Evolutionary conservation across 495 filamentous ascomycete species (phyloP).

Genomic region (Talaromyces thailandensis): DNA sequence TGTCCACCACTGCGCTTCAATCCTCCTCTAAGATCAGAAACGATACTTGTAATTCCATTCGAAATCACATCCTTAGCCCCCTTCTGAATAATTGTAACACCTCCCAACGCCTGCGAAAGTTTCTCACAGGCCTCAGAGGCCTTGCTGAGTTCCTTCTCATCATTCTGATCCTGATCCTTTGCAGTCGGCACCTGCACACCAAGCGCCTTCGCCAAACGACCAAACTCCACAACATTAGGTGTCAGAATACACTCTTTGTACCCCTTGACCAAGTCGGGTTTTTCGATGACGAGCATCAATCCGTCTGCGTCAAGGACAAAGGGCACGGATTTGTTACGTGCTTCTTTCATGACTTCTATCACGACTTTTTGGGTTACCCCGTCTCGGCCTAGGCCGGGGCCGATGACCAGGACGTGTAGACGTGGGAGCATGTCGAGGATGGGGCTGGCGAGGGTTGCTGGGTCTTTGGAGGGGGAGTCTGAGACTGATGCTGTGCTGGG

Average conservation of each 20-base stretch:
- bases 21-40: slow-evolving; percentile 69
- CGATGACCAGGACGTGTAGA: slow-evolving; percentile 88
- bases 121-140: slow-evolving; percentile 54
- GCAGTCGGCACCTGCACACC: slow-evolving; percentile 46
- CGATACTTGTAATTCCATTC: slow-evolving; percentile 65
- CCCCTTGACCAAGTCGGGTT: slow-evolving; percentile 69
- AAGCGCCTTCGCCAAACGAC: slow-evolving; percentile 61
- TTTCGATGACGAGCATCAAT: slow-evolving; percentile 61
- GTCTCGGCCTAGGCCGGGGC: slow-evolving; percentile 86
- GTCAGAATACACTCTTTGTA: slow-evolving; percentile 84
- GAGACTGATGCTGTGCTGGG: slow-evolving; percentile 51
- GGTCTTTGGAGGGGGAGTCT: slow-evolving; percentile 33
- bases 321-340: slow-evolving; percentile 61
- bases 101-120: slow-evolving; percentile 69
- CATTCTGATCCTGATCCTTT: slow-evolving; percentile 33
- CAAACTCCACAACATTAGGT: slow-evolving; percentile 92
- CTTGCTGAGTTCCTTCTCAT: slow-evolving; percentile 34
- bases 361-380: slow-evolving; percentile 83
- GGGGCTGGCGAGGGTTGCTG: slow-evolving; percentile 51
- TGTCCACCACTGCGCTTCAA: slow-evolving; percentile 89
- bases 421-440: slow-evolving; percentile 77
- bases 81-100: slow-evolving; percentile 88
- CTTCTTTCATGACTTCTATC: slow-evolving; percentile 68
- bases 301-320: slow-evolving; percentile 93
- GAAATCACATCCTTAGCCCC: slow-evolving; percentile 77